Evolutionary conservation across 257 asterid species (phyloP).

Genomic region (Anisodus acutangulus): DNA sequence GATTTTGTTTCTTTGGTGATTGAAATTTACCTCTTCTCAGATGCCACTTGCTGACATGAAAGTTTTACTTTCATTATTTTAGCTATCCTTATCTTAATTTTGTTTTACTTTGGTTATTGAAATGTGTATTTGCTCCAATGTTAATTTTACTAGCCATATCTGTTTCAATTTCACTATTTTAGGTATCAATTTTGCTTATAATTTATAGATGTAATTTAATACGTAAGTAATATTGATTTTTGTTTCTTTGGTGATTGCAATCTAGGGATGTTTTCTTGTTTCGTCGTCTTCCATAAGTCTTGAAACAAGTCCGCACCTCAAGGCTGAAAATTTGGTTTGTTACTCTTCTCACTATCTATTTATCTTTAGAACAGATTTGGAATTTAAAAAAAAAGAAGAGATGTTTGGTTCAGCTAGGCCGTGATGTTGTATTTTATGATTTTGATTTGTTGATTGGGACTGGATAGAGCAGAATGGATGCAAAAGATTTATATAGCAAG

Average conservation of each 20-base stretch:
- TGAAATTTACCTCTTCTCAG: constrained; percentile 64
- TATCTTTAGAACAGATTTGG: neutral
- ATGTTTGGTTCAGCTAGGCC: neutral
- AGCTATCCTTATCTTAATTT: neutral
- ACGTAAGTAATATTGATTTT: neutral
- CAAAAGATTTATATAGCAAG: neutral
- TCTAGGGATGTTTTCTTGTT: constrained; percentile 87
- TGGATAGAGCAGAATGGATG: neutral
- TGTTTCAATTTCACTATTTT: neutral
- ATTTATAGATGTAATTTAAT: neutral
- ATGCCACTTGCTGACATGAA: constrained; percentile 39
- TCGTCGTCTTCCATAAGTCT: constrained; percentile 70
- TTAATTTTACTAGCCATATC: neutral
- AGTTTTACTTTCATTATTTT: neutral
- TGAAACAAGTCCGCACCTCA: constrained; percentile 77
- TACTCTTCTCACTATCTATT: constrained; percentile 21
- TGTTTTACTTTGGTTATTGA: neutral
- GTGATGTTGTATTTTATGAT: neutral
- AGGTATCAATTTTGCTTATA: neutral
- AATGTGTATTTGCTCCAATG: constrained; percentile 67
- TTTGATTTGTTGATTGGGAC: constrained; percentile 24
- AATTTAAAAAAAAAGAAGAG: neutral
- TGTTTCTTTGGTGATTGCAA: constrained; percentile 26
- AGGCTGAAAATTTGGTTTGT: constrained; percentile 85
- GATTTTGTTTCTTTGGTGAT: neutral